A percentile compares a stretch with the other conserved stretches of the same genome.
These are phyloP conservation scores for Colletotrichum phormii DNA, from an alignment of 2,329 filamentous ascomycete species.

Conservation along the genomic window DNA sequence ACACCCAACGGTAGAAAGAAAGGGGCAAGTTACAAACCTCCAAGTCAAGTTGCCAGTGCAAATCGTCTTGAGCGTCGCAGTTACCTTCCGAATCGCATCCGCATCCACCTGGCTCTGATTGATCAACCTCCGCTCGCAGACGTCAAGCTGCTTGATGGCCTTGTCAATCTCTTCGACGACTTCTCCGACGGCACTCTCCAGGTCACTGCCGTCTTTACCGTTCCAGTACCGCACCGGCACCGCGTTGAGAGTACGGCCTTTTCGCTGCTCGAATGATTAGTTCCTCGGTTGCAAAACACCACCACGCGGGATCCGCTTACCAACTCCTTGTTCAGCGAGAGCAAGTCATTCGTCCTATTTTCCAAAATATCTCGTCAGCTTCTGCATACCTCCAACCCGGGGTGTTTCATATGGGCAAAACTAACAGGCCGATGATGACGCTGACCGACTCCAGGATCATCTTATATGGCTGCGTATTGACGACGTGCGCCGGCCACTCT, in stretches of 20 bases:
- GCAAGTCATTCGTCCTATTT: conserved; percentile 33
- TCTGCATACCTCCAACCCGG: not conserved
- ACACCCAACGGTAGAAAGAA: not conserved
- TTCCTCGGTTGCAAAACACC: not conserved
- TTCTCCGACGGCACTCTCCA: conserved; percentile 12
- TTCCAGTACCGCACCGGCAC: conserved; percentile 31
- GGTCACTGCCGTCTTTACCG: not conserved
- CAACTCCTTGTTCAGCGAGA: conserved; percentile 32
- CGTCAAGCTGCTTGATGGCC: conserved; percentile 24
- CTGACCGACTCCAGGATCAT: conserved; percentile 24
- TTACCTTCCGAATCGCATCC: conserved; percentile 13
- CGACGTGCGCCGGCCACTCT: conserved; percentile 3
- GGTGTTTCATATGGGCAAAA: not conserved
- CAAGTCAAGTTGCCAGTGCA: conserved; percentile 35
- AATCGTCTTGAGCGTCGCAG: conserved; percentile 24
- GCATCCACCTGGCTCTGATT: conserved; percentile 8
- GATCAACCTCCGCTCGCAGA: conserved; percentile 24
- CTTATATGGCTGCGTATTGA: conserved; percentile 6
- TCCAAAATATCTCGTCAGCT: not conserved
- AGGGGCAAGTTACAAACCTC: conserved; percentile 17
- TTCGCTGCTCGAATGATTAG: conserved; percentile 13
- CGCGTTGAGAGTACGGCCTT: conserved; percentile 21
- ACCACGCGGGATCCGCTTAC: not conserved
- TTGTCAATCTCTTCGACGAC: conserved; percentile 28
- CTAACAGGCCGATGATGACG: conserved; percentile 31